Percentiles rank a stretch among this genome's conserved stretches.
phyloP scores from a whole-genome alignment of 176 grass and related monocot species.

The Elymus sibiricus region DNA sequence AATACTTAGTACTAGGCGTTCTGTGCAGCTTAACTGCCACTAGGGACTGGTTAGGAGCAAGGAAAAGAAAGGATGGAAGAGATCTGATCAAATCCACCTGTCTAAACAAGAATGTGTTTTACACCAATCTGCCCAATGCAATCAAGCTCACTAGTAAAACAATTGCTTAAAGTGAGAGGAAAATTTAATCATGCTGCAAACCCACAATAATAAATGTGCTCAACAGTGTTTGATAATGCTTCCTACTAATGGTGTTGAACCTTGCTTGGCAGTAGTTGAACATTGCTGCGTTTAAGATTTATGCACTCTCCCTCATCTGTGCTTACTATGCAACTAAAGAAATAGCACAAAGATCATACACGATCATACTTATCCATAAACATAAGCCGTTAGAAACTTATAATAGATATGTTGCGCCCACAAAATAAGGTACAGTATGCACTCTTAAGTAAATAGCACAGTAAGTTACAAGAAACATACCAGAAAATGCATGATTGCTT shows the following conservation, averaged over 20 bases:
- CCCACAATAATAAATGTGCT: neutral
- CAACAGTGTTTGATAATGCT: neutral
- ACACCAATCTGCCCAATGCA: neutral
- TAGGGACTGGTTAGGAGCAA: neutral
- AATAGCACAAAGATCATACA: neutral
- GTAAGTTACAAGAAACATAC: slow-evolving; percentile 30
- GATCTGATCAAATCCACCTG: neutral
- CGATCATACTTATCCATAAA: neutral
- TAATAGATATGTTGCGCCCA: neutral
- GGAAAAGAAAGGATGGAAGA: neutral
- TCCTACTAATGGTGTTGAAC: neutral
- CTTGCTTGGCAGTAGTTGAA: neutral
- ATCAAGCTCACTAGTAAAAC: neutral
- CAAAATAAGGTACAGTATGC: neutral
- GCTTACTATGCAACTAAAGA: neutral
- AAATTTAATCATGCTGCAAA: neutral
- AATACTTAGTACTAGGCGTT: neutral
- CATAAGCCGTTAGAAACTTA: neutral
- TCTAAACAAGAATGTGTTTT: neutral
- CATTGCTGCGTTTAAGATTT: neutral
- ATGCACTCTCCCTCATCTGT: neutral
- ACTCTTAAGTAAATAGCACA: neutral
- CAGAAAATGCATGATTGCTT: slow-evolving; percentile 99
- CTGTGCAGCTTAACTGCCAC: neutral
- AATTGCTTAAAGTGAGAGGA: neutral